These are phyloP conservation scores for Yarrowia divulgata DNA, from an alignment of 805 yeast species.

Conservation along the genomic window DNA sequence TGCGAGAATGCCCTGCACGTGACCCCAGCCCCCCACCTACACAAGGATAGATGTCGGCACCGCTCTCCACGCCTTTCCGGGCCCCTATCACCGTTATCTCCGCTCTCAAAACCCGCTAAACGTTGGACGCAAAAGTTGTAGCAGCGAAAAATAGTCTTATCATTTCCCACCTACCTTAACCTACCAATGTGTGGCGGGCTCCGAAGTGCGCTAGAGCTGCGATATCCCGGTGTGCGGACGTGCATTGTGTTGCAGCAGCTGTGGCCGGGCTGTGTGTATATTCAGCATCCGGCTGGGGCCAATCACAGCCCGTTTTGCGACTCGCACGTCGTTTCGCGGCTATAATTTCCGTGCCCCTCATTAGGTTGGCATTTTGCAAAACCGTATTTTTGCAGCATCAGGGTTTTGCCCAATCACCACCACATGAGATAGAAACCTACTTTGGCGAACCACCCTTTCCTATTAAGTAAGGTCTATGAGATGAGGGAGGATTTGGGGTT, in stretches of 20 bases:
- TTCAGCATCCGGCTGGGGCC: neutral
- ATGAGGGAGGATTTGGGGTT: neutral
- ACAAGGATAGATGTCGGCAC: no score
- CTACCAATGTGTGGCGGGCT: neutral
- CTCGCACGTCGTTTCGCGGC: conserved; percentile 15
- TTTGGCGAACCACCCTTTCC: neutral
- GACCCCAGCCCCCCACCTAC: no score
- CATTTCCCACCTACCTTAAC: conserved; percentile 21
- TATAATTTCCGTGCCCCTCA: conserved; percentile 7
- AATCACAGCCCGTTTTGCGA: neutral
- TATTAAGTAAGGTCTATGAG: conserved; percentile 34
- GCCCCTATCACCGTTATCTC: no score
- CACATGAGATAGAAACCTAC: neutral
- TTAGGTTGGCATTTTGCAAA: neutral
- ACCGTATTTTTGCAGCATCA: neutral
- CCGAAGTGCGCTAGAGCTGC: neutral
- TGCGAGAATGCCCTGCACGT: no score
- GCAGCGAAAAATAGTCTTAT: conserved; percentile 1
- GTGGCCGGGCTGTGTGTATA: neutral
- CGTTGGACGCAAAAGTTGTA: neutral
- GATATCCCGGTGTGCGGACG: no score
- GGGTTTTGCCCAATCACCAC: conserved; percentile 25
- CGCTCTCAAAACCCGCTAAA: neutral
- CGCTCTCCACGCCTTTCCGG: no score
- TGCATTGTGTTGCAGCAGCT: no score